These are phyloP conservation scores for Apiospora phragmitis DNA, from an alignment of 2,329 filamentous ascomycete species.

Conservation along the genomic window DNA sequence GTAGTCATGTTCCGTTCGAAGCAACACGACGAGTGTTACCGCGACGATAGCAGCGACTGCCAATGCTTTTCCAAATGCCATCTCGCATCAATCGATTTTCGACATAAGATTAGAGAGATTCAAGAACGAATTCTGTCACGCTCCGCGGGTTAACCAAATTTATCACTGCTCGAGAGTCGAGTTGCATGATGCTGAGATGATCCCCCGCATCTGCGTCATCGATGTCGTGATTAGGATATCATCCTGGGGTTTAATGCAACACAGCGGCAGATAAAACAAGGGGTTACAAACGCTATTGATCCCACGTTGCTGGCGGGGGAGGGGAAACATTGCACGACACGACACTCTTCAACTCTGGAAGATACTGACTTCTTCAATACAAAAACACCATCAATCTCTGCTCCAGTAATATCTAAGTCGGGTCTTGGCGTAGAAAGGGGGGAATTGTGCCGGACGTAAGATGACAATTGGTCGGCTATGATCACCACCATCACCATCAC, in stretches of 20 bases:
- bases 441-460: too few species aligned
- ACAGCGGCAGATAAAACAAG: not conserved
- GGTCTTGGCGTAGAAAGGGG: not conserved
- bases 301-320: not conserved
- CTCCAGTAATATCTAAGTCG: not conserved
- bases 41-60: not conserved
- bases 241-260: not conserved
- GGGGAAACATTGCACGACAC: not conserved
- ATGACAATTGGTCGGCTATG: too few species aligned
- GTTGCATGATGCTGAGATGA: not conserved
- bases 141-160: not conserved
- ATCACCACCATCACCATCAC: too few species aligned
- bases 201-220: constrained; percentile 2
- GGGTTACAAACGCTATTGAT: not conserved
- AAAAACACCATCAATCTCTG: too few species aligned
- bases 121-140: not conserved
- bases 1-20: not conserved
- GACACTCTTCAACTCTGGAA: not conserved
- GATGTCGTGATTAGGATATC: not conserved
- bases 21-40: not conserved
- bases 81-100: not conserved
- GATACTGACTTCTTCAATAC: too few species aligned
- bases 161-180: not conserved
- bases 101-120: not conserved
- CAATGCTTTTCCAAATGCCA: constrained; percentile 1